phyloP scores from a whole-genome alignment of 1,284 basidiomycete genomes.

The Rhodotorula glutinis region DNA sequence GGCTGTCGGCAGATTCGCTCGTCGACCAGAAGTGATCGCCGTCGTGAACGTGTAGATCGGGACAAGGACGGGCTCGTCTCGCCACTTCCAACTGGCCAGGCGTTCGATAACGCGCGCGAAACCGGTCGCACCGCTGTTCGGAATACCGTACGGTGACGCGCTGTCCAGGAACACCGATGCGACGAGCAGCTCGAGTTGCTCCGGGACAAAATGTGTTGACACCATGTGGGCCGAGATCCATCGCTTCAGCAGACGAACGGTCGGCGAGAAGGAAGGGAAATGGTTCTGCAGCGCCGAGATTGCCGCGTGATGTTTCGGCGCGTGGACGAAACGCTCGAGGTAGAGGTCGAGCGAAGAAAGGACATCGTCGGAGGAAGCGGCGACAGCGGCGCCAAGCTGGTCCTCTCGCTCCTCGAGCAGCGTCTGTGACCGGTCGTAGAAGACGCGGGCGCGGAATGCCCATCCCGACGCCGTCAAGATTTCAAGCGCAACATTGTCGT shows the following conservation, averaged over 20 bases:
- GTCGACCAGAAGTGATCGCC: constrained; percentile 43
- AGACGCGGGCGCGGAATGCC: constrained; percentile 79
- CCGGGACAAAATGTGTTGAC: constrained; percentile 66
- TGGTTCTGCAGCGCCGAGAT: constrained; percentile 76
- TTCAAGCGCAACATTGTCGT: constrained; percentile 72
- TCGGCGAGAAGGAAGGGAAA: constrained; percentile 74
- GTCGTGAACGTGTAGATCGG: constrained; percentile 51
- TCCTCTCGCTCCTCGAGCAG: constrained; percentile 60
- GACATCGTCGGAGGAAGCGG: background rate
- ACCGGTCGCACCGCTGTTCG: constrained; percentile 58
- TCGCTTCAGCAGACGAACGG: constrained; percentile 82
- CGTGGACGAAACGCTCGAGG: constrained; percentile 67
- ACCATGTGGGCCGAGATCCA: constrained; percentile 93
- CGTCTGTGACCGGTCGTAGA: constrained; percentile 79
- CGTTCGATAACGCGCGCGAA: constrained; percentile 74
- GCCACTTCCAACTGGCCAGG: constrained; percentile 78
- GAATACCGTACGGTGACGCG: constrained; percentile 44
- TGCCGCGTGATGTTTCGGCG: constrained; percentile 79
- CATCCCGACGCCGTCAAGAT: constrained; percentile 77
- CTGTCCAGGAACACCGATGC: constrained; percentile 58
- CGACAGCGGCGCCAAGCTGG: constrained; percentile 15
- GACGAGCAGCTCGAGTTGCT: constrained; percentile 80
- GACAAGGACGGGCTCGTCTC: constrained; percentile 54
- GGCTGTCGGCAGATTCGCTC: constrained; percentile 47
- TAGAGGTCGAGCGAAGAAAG: constrained; percentile 59